These are phyloP conservation scores for Pseudocercospora ulei DNA, from an alignment of 2,329 filamentous ascomycete species.

Conservation along the genomic window DNA sequence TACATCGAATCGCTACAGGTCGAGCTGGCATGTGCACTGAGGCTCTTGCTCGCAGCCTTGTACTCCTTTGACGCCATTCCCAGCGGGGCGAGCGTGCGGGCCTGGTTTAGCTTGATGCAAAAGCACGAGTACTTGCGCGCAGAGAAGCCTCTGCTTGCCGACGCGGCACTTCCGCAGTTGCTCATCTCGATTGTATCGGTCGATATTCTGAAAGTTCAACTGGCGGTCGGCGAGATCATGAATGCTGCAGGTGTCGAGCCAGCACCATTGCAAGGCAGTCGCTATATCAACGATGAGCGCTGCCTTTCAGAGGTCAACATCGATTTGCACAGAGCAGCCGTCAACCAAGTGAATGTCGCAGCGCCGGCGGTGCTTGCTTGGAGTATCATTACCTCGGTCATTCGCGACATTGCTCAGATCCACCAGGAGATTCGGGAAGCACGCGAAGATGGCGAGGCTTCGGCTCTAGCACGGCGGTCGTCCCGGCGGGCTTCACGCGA, in stretches of 20 bases:
- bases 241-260: slow-evolving; percentile 17
- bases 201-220: slow-evolving; percentile 59
- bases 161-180: slow-evolving; percentile 53
- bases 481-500: slow-evolving; percentile 17
- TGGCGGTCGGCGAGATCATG: slow-evolving; percentile 47
- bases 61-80: slow-evolving; percentile 22
- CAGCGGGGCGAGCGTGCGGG: slow-evolving; percentile 45
- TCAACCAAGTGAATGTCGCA: slow-evolving; percentile 50
- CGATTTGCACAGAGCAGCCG: slow-evolving; percentile 41
- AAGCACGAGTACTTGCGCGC: slow-evolving; percentile 60
- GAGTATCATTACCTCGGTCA: slow-evolving; percentile 62
- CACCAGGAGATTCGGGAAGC: slow-evolving; percentile 18
- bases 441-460: slow-evolving; percentile 31
- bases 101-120: slow-evolving; percentile 67
- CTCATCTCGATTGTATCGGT: slow-evolving; percentile 62
- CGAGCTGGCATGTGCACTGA: slow-evolving; percentile 56
- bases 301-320: slow-evolving; percentile 65
- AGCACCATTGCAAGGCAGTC: slow-evolving; percentile 10
- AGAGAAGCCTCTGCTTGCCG: slow-evolving; percentile 32
- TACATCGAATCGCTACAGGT: slow-evolving; percentile 57
- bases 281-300: slow-evolving; percentile 59
- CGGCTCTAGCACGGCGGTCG: slow-evolving; percentile 15
- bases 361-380: slow-evolving; percentile 70
- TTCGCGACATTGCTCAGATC: slow-evolving; percentile 43
- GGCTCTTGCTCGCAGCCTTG: slow-evolving; percentile 48